Conservation (phyloP, 148 eudicot species). For the Pharnaceum exiguum region DNA sequence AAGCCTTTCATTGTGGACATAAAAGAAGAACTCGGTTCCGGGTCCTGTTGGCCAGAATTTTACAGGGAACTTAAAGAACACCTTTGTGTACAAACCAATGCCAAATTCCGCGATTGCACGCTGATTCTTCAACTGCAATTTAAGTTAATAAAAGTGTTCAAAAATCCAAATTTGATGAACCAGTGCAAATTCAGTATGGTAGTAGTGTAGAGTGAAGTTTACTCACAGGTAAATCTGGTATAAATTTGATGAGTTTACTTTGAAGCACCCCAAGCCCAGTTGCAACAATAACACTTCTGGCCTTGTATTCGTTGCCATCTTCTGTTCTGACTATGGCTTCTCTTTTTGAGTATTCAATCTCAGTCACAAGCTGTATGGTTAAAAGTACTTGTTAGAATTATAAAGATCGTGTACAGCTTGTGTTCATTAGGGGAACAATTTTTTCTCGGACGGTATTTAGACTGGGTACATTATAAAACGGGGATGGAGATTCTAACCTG, state of each 20-base stretch:
- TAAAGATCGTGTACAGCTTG: no score
- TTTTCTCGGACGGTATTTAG: no score
- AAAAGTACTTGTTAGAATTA: no score
- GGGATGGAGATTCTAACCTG: no score
- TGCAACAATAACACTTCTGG: slow-evolving; percentile 9
- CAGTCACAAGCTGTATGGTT: slow-evolving; percentile 15
- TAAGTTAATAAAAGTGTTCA: no score
- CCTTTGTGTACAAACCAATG: slow-evolving; percentile 17
- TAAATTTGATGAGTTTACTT: slow-evolving; percentile 16
- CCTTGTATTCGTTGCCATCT: slow-evolving; percentile 7
- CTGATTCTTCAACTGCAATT: slow-evolving; percentile 19
- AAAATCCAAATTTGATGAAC: no score
- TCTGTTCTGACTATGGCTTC: slow-evolving; percentile 22
- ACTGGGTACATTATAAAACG: no score
- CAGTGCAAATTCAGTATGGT: no score
- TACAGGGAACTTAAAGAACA: slow-evolving; percentile 24
- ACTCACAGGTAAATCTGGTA: slow-evolving; percentile 16
- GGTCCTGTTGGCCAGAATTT: slow-evolving; percentile 23
- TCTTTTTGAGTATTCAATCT: slow-evolving; percentile 2
- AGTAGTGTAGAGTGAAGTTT: no score
- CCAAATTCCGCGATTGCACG: slow-evolving; percentile 13
- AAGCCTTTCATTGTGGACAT: slow-evolving; percentile 20
- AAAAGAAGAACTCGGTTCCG: slow-evolving; percentile 20
- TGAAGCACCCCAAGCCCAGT: slow-evolving; percentile 24
- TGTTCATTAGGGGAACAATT: no score